Evolutionary conservation across 176 grass and related monocot genomes (phyloP), one percentile per base, ranked within the genome.

Genomic region (Musa acuminata): DNA sequence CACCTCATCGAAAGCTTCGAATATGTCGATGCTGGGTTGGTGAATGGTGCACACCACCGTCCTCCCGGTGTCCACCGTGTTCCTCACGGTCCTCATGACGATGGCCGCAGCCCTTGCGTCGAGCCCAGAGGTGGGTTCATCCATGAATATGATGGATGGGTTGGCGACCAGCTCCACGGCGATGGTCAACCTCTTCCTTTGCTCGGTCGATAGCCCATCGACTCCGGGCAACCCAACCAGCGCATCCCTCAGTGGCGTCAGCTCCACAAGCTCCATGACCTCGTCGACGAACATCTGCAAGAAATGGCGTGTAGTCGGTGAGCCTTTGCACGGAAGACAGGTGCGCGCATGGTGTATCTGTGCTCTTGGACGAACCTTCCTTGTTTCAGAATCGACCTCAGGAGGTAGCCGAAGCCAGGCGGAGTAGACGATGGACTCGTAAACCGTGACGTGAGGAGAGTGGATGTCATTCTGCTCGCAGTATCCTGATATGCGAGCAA

Each of bases 1-100:
- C 69, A 96, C 92, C 92, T 96, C 89, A 79, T 96, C 92, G 71
- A 96, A 96, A 24, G 92, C 86, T 82, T 96, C 92, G 80, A 96
- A 96, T 75, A 96, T 96, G 78, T 96, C 92, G 79, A 96, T 96
- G 79, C 92, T 96, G 72, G 92, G 92, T 77, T 96, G 92, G 82
- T 96, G 92, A 87, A 96, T 96, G 75, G 92, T 96, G 72, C 92
- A 96, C 72, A 96, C 89, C 67, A 96, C 87, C 58, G 89, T 96
- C 77, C 92, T 92, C 49, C 92, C 92, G 14, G 89, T 96, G 75
- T 92, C 82, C 50, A 96, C 89, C 14, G 92, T 96, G 60, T 92
- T 96, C 63, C 92, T 89, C 27, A 92, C 89, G 43, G 92, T 85
- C 64, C 92, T 92, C 92, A 96, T 96, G 58, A 96, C 92, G 86